These are phyloP conservation scores for Malus asiatica DNA, from an alignment of 306 rosid species.

Conservation along the genomic window DNA sequence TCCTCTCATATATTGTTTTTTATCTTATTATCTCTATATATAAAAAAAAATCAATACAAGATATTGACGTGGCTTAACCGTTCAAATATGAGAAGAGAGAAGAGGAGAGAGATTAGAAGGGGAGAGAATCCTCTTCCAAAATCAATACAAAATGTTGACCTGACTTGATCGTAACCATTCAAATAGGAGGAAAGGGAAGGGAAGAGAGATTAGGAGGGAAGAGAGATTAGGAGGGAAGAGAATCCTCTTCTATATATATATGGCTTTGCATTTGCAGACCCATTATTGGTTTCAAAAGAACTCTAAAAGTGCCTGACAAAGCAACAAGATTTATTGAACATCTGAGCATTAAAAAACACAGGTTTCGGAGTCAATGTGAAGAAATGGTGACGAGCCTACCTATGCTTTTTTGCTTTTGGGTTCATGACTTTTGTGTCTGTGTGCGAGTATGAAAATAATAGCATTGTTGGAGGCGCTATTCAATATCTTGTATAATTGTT, in stretches of 20 bases:
- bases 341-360: not conserved
- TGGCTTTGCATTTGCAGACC: slow-evolving; percentile 14
- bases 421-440: not conserved
- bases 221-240: no score
- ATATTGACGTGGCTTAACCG: no score
- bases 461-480: not conserved
- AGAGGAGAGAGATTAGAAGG: no score
- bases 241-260: not conserved
- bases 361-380: slow-evolving; percentile 8
- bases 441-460: not conserved
- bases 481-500: not conserved
- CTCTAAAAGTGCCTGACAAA: slow-evolving; percentile 1
- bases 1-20: no score
- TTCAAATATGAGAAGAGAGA: no score
- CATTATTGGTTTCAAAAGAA: not conserved
- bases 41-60: no score
- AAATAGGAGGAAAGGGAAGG: no score
- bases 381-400: slow-evolving; percentile 5
- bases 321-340: slow-evolving; percentile 9
- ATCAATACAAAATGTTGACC: no score
- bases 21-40: no score
- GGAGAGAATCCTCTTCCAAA: no score
- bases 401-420: not conserved
- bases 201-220: no score
- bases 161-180: no score